Evolutionary conservation across 805 yeast species (phyloP).

Genomic region (Candida khao-thaluensis): DNA sequence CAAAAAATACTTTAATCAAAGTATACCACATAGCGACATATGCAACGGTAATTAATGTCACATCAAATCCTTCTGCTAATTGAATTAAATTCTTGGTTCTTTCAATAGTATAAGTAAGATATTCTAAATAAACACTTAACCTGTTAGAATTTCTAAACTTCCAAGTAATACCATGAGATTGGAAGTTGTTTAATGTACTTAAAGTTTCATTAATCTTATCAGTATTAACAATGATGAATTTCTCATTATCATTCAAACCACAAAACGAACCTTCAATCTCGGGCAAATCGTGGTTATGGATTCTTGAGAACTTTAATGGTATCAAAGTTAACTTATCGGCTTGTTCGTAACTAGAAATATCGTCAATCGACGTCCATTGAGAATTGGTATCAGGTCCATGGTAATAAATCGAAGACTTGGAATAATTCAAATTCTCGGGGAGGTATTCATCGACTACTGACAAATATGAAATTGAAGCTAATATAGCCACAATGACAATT

Average conservation of each 20-base stretch:
- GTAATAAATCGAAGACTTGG: slow-evolving; percentile 25
- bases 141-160: slow-evolving; percentile 57
- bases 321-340: slow-evolving; percentile 50
- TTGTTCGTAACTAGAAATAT: slow-evolving; percentile 32
- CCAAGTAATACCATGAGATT: slow-evolving; percentile 55
- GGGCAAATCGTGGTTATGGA: slow-evolving; percentile 42
- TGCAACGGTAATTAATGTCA: slow-evolving; percentile 73
- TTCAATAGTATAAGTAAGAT: slow-evolving; percentile 38
- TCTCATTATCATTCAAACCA: slow-evolving; percentile 42
- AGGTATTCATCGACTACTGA: slow-evolving; percentile 68
- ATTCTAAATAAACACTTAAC: slow-evolving; percentile 55
- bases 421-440: slow-evolving; percentile 39
- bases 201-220: slow-evolving; percentile 25
- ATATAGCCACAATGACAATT: slow-evolving; percentile 64
- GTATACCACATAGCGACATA: slow-evolving; percentile 88
- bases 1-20: slow-evolving; percentile 66
- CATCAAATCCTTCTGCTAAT: slow-evolving; percentile 85
- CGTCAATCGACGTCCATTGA: slow-evolving; percentile 52
- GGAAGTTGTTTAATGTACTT: slow-evolving; percentile 20
- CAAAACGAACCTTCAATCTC: slow-evolving; percentile 36
- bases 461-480: slow-evolving; percentile 80
- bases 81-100: slow-evolving; percentile 48
- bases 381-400: slow-evolving; percentile 36
- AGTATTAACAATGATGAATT: slow-evolving; percentile 38
- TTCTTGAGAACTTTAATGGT: slow-evolving; percentile 57